Evolutionary conservation across 805 yeast genomes (phyloP), one percentile per base, ranked within the genome.

Genomic region (Yarrowia sp.): DNA sequence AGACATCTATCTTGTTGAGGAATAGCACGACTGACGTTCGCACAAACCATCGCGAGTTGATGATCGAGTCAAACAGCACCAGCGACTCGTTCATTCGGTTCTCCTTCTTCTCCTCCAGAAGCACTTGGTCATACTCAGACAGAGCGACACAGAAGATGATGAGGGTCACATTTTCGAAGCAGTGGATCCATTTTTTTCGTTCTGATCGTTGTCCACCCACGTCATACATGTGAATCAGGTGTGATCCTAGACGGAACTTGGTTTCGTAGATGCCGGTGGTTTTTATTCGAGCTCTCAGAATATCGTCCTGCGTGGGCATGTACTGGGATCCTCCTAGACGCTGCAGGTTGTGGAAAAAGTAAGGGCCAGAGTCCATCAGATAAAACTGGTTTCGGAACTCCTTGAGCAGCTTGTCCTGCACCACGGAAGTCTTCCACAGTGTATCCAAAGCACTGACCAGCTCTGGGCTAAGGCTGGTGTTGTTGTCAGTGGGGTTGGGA

Each of bases 201-300:
- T 95, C 99, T 3, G 96, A 86, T 71, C 99, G 81, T 76, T 95
- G 99, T 1, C 98, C 98, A 68, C 98, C 98, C 55, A 92, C 97
- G 75, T 92, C 98, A 72, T 80, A 86, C 70, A 88, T 79, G 70
- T 86, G 89, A 58, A 87, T 77, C 70, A 82, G 81, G 44, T 86
- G 74, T 32, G 85, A 86, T 50, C 89, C 91, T 84, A 92, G 82
- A 66, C 85, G 86, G 71, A 92, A 89, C 65, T 83, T 81, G 66
- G 90, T 86, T 74, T 92, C 97, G 71, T 87, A 90, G 22, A 92
- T 90, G 76, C 98, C 97, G 0, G 96, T 88, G 0, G 98, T 92
- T 77, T 90, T 92, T 74, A 90, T 89, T 78, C 98, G 85, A 14
- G 97, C 90, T 68, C 96, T 81, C 69, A 92, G 79, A 35, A 92